These are phyloP conservation scores for Malus fusca DNA, from an alignment of 306 rosid genomes.

Conservation along the genomic window DNA sequence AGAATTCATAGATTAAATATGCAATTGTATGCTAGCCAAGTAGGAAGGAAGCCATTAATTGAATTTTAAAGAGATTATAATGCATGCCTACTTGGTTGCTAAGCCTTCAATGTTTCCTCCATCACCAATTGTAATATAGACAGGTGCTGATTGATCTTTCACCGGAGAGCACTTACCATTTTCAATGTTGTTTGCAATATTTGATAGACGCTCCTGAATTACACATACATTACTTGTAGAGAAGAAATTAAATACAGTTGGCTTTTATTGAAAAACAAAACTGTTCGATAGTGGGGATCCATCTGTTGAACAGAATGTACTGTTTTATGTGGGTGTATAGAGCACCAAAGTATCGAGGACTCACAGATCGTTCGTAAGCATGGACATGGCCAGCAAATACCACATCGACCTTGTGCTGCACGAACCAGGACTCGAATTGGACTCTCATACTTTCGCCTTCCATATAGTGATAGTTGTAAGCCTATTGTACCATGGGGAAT, in stretches of 20 bases:
- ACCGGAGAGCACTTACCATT: conserved; percentile 54
- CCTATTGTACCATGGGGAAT: no score
- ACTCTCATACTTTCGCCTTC: no score
- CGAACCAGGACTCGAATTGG: no score
- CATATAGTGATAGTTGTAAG: no score
- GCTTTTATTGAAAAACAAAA: no score
- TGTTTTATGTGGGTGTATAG: no score
- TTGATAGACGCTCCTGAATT: no score
- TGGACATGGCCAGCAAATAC: conserved; percentile 87
- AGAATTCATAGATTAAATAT: neutral
- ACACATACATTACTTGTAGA: no score
- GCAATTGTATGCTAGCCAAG: no score
- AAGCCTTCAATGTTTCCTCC: conserved; percentile 82
- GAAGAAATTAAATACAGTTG: neutral
- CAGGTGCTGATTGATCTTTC: conserved; percentile 60
- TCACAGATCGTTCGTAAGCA: conserved; percentile 83
- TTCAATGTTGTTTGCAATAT: neutral
- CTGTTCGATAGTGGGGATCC: no score
- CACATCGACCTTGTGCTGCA: conserved; percentile 2
- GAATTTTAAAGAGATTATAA: no score
- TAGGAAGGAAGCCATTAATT: neutral
- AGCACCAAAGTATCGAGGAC: neutral
- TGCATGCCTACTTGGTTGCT: conserved; percentile 42
- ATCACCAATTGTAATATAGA: conserved; percentile 69
- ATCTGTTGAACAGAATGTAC: no score